These are phyloP conservation scores for Tephrocybe sp. DNA, from an alignment of 768 basidiomycete genomes.

Conservation along the genomic window DNA sequence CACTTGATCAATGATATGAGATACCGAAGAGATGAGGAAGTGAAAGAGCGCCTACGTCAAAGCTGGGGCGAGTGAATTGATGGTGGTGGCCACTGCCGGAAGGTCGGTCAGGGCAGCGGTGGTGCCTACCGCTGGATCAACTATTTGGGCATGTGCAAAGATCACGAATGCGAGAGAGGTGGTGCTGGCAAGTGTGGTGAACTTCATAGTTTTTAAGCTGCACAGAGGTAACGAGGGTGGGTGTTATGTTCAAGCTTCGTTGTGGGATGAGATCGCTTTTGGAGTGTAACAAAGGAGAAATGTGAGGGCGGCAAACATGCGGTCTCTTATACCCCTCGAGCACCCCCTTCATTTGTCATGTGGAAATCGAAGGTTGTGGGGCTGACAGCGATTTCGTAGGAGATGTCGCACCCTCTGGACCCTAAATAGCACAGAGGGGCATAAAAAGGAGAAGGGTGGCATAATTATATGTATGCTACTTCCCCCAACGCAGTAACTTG, in stretches of 20 bases:
- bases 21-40: too few relatives aligned
- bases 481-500: neutral
- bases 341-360: neutral
- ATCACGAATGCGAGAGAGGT: slow-evolving; percentile 4
- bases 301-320: neutral
- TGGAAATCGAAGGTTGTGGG: neutral
- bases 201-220: slow-evolving; percentile 10
- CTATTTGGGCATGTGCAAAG: slow-evolving; percentile 1
- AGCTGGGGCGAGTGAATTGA: neutral
- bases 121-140: too few relatives aligned
- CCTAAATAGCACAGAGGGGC: neutral
- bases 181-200: slow-evolving; percentile 7
- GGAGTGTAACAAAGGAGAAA: neutral
- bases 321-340: neutral
- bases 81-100: neutral
- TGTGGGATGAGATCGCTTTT: neutral
- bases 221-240: neutral
- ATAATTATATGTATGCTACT: neutral
- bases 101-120: too few relatives aligned
- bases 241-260: neutral
- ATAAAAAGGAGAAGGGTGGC: neutral
- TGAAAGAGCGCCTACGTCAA: too few relatives aligned
- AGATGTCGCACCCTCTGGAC: neutral
- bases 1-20: too few relatives aligned
- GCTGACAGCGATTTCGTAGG: neutral